Conservation (phyloP, 2,329 filamentous ascomycete genomes). For the Ustilaginoidea virens region DNA sequence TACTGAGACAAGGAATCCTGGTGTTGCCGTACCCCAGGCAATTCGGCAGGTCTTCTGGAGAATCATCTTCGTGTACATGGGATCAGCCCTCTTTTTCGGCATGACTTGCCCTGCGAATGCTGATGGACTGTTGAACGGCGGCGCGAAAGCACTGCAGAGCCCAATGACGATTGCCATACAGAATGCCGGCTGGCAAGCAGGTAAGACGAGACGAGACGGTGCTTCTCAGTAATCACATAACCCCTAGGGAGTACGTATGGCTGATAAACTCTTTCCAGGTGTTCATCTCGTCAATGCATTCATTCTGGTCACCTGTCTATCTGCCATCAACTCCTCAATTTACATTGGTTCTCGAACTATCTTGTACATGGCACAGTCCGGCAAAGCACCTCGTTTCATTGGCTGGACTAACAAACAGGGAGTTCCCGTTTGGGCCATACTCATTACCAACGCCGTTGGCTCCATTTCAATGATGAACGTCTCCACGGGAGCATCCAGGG, state of each 20-base stretch:
- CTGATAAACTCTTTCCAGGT: constrained; percentile 9
- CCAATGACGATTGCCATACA: constrained; percentile 62
- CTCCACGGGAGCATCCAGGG: constrained; percentile 47
- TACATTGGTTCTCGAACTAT: constrained; percentile 65
- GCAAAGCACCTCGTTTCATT: constrained; percentile 55
- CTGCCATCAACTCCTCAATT: constrained; percentile 60
- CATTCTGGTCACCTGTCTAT: constrained; percentile 58
- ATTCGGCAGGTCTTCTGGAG: constrained; percentile 47
- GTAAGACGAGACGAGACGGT: constrained; percentile 15
- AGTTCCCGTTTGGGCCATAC: constrained; percentile 42
- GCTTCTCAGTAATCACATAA: neutral
- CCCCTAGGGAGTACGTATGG: neutral
- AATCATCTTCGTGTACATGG: constrained; percentile 50
- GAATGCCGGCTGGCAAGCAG: constrained; percentile 57
- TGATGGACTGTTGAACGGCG: constrained; percentile 42
- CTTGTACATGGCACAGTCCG: constrained; percentile 58
- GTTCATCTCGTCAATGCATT: constrained; percentile 67
- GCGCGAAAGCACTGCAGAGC: constrained; percentile 49
- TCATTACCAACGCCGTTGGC: constrained; percentile 56
- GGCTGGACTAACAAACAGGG: constrained; percentile 52
- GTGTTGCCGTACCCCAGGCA: constrained; percentile 38
- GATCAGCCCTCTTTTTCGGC: constrained; percentile 58
- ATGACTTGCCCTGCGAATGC: constrained; percentile 59
- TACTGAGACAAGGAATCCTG: constrained; percentile 43
- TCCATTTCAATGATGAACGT: constrained; percentile 63